Conservation (phyloP, 768 basidiomycete species). For the Bullera alba region DNA sequence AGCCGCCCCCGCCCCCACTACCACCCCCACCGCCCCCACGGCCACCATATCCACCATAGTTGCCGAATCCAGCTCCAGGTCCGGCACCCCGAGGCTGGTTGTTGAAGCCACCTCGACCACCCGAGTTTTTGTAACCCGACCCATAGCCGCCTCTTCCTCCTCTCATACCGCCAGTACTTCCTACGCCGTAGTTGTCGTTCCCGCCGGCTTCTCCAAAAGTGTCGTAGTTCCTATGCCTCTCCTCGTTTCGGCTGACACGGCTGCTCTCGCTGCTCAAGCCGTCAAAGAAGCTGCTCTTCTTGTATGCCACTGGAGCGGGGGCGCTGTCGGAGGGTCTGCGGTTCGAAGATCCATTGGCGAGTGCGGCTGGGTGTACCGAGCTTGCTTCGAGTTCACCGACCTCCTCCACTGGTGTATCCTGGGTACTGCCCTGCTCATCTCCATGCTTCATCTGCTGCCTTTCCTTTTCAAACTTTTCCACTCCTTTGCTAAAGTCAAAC, state of each 20-base stretch:
- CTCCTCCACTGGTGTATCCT: conserved; percentile 1
- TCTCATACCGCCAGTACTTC: conserved; percentile 8
- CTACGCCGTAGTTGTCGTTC: conserved; percentile 1
- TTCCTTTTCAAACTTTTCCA: conserved; percentile 24
- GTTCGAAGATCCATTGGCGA: neutral
- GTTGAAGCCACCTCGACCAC: conserved; percentile 3
- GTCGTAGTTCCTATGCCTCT: conserved; percentile 35
- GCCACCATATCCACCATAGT: conserved; percentile 1
- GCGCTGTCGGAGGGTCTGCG: neutral
- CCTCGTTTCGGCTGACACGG: conserved; percentile 24
- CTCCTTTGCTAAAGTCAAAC: conserved; percentile 36
- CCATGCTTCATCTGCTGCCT: conserved; percentile 9
- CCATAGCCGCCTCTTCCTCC: conserved; percentile 11
- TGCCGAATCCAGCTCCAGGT: conserved; percentile 1
- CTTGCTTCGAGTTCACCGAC: neutral
- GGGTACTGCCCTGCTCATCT: conserved; percentile 4
- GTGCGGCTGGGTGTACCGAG: neutral
- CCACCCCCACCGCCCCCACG: neutral
- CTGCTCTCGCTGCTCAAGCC: conserved; percentile 13
- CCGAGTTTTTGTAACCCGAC: conserved; percentile 1
- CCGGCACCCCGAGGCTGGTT: neutral
- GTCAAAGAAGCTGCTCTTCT: conserved; percentile 38
- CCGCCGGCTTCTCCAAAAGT: conserved; percentile 40
- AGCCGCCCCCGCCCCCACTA: neutral
- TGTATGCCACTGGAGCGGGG: conserved; percentile 10